These are phyloP conservation scores for Heritiera fomes DNA, from an alignment of 345 rosid genomes.

Conservation along the genomic window DNA sequence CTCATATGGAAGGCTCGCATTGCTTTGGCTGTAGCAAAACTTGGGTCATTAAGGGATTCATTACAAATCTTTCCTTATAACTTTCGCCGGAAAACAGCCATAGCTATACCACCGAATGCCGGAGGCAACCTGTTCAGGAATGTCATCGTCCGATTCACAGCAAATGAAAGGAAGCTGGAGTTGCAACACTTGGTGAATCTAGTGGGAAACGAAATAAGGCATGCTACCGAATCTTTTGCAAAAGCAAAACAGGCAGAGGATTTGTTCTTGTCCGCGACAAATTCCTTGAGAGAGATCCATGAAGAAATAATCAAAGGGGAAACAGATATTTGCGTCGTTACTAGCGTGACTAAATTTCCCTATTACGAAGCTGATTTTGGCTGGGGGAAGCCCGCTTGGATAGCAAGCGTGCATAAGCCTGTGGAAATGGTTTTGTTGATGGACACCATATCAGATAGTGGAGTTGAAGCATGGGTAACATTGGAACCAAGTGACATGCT, in stretches of 20 bases:
- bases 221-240: not conserved
- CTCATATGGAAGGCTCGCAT: conserved; percentile 33
- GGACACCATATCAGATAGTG: conserved; percentile 42
- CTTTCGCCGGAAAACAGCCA: conserved; percentile 18
- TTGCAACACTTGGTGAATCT: conserved; percentile 24
- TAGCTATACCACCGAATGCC: not conserved
- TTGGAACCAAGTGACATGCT: conserved; percentile 28
- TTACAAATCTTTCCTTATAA: conserved; percentile 18
- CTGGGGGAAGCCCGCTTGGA: conserved; percentile 57
- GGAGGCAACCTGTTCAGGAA: conserved; percentile 17
- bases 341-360: conserved; percentile 43
- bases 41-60: conserved; percentile 17
- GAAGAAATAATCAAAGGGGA: conserved; percentile 10
- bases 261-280: not conserved
- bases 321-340: conserved; percentile 22
- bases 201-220: conserved; percentile 18
- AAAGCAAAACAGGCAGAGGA: not conserved
- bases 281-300: not conserved
- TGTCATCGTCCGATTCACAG: conserved; percentile 7
- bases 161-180: not conserved
- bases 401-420: conserved; percentile 31
- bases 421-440: conserved; percentile 33
- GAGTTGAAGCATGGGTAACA: conserved; percentile 53
- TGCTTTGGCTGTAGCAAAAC: not conserved
- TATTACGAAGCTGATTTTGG: conserved; percentile 53